A percentile compares a stretch with the other conserved stretches of the same genome.
These are phyloP conservation scores for Collybia sp. DNA, from an alignment of 768 basidiomycete species.

Conservation along the genomic window DNA sequence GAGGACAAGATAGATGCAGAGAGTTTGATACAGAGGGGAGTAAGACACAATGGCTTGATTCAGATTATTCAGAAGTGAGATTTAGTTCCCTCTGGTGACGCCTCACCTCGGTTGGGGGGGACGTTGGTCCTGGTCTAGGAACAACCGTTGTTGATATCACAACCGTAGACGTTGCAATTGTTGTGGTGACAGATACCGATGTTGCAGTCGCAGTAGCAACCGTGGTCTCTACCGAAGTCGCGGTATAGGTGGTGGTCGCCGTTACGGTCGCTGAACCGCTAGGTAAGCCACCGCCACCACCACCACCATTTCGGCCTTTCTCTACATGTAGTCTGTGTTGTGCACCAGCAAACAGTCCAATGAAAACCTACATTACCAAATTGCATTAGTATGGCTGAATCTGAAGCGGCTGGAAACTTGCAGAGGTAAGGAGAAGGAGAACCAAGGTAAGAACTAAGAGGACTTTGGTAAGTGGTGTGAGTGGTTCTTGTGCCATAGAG, in stretches of 20 bases:
- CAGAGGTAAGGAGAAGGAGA: slow-evolving; percentile 74
- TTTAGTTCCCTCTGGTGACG: not conserved
- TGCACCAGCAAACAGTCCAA: slow-evolving; percentile 89
- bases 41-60: slow-evolving; percentile 57
- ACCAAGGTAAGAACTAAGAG: slow-evolving; percentile 72
- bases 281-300: slow-evolving; percentile 14
- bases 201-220: slow-evolving; percentile 36
- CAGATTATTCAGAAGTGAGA: slow-evolving; percentile 5
- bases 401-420: slow-evolving; percentile 16
- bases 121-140: slow-evolving; percentile 49
- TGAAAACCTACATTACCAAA: slow-evolving; percentile 54
- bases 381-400: not conserved
- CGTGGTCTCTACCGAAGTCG: slow-evolving; percentile 35
- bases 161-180: slow-evolving; percentile 20
- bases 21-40: slow-evolving; percentile 74
- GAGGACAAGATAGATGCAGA: slow-evolving; percentile 79
- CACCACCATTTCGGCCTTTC: slow-evolving; percentile 29
- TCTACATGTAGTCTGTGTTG: slow-evolving; percentile 68
- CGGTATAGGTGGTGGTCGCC: slow-evolving; percentile 29
- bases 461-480: slow-evolving; percentile 80
- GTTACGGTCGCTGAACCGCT: slow-evolving; percentile 20
- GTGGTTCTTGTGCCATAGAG: slow-evolving; percentile 63
- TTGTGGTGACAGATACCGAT: slow-evolving; percentile 27
- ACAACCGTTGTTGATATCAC: slow-evolving; percentile 36
- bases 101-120: slow-evolving; percentile 45